phyloP scores from a whole-genome alignment of 2,329 filamentous ascomycete genomes.

The Clonostachys solani region DNA sequence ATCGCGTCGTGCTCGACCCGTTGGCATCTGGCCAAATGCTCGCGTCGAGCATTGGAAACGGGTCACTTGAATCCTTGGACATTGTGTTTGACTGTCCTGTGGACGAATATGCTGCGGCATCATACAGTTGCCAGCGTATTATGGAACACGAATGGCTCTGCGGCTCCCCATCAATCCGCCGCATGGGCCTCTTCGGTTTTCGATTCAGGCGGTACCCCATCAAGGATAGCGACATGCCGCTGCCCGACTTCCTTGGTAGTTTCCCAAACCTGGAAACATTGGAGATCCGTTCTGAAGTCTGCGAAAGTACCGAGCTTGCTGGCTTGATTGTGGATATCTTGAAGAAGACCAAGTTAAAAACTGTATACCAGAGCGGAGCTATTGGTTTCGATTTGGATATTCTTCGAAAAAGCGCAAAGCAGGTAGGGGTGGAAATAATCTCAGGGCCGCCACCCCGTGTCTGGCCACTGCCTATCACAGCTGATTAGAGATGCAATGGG shows the following conservation, averaged over 20 bases:
- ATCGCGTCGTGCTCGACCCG: slow-evolving; percentile 14
- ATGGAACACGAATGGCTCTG: slow-evolving; percentile 25
- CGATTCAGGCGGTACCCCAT: slow-evolving; percentile 20
- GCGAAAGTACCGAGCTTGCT: slow-evolving; percentile 19
- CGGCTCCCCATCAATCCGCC: slow-evolving; percentile 22
- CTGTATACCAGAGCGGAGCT: slow-evolving; percentile 23
- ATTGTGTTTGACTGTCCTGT: slow-evolving; percentile 24
- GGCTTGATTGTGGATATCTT: slow-evolving; percentile 20
- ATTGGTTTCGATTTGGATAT: slow-evolving; percentile 22
- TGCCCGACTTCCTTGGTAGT: slow-evolving; percentile 25
- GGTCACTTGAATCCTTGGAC: slow-evolving; percentile 25
- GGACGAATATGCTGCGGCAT: slow-evolving; percentile 13
- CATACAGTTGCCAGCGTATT: slow-evolving; percentile 19
- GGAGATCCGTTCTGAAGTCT: slow-evolving; percentile 23
- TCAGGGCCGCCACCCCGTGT: slow-evolving; percentile 18
- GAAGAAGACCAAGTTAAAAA: slow-evolving; percentile 20
- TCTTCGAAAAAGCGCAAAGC: slow-evolving; percentile 12
- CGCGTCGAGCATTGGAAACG: slow-evolving; percentile 12
- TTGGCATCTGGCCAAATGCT: slow-evolving; percentile 14
- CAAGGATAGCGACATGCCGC: slow-evolving; percentile 18
- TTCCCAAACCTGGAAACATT: slow-evolving; percentile 29
- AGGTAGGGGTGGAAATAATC: slow-evolving; percentile 17
- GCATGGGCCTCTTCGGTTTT: slow-evolving; percentile 27
- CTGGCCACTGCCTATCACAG: slow-evolving; percentile 19
- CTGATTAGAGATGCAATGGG: too few relatives aligned